phyloP scores from a whole-genome alignment of 2,329 filamentous ascomycete genomes.

The Colletotrichum spaethianum region DNA sequence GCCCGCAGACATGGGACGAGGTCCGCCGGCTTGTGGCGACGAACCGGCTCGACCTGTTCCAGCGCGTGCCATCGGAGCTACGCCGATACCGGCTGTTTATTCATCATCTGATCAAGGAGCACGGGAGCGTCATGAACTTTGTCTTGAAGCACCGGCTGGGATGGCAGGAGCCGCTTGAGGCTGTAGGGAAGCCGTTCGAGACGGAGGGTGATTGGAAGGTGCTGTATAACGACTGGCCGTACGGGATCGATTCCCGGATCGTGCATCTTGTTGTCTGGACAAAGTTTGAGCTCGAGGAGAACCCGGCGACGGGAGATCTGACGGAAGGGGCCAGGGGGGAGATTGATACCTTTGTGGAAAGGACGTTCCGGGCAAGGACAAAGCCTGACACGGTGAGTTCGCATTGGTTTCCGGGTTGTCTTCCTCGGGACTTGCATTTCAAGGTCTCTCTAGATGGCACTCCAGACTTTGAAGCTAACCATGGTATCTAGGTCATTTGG shows the following conservation, averaged over 20 bases:
- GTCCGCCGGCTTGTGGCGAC: constrained; percentile 73
- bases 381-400: constrained; percentile 59
- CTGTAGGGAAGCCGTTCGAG: constrained; percentile 58
- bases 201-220: constrained; percentile 76
- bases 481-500: constrained; percentile 67
- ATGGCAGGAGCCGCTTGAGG: constrained; percentile 66
- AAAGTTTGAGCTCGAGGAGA: constrained; percentile 84
- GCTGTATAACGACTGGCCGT: constrained; percentile 94
- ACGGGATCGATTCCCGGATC: constrained; percentile 83
- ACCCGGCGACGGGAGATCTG: constrained; percentile 75
- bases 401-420: not conserved
- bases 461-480: not conserved
- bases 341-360: constrained; percentile 80
- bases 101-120: constrained; percentile 71
- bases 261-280: constrained; percentile 94
- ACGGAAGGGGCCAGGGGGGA: constrained; percentile 72
- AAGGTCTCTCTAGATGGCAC: not conserved
- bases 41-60: constrained; percentile 83
- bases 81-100: constrained; percentile 83
- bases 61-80: constrained; percentile 82
- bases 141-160: constrained; percentile 78
- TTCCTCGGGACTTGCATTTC: not conserved
- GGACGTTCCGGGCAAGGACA: constrained; percentile 73
- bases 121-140: constrained; percentile 86
- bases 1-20: constrained; percentile 76